Conservation (phyloP, 2,329 filamentous ascomycete species). For the Mycogone perniciosa region DNA sequence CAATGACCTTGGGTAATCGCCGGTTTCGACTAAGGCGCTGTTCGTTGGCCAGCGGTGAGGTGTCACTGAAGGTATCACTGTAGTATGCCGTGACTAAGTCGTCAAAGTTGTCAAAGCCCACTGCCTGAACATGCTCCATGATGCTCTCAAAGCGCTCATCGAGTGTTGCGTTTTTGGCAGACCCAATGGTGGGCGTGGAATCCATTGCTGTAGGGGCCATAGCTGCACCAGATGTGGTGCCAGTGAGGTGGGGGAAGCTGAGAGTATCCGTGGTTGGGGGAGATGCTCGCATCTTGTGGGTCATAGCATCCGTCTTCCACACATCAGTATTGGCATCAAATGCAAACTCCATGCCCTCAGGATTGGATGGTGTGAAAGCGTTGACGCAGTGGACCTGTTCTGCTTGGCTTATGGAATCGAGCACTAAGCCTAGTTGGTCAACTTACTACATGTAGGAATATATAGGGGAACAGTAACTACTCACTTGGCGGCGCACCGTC, state of each 20-base stretch:
- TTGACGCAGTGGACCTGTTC: slow-evolving; percentile 13
- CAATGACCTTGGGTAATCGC: slow-evolving; percentile 20
- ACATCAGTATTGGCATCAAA: slow-evolving; percentile 15
- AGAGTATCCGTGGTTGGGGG: slow-evolving; percentile 6
- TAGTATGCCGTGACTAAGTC: slow-evolving; percentile 23
- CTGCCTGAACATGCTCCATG: slow-evolving; percentile 18
- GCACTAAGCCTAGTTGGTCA: neutral
- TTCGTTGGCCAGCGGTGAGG: slow-evolving; percentile 19
- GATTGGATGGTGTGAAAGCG: slow-evolving; percentile 13
- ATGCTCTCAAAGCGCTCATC: slow-evolving; percentile 19
- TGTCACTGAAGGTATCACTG: slow-evolving; percentile 15
- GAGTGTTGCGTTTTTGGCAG: slow-evolving; percentile 1
- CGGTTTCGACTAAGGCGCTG: slow-evolving; percentile 22
- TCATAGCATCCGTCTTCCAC: slow-evolving; percentile 16
- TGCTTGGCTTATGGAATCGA: slow-evolving; percentile 12
- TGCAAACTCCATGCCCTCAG: slow-evolving; percentile 17
- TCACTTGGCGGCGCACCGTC: slow-evolving; percentile 7
- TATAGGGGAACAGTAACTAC: neutral
- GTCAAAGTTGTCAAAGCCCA: slow-evolving; percentile 23
- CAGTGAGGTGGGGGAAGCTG: slow-evolving; percentile 6
- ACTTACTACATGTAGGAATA: neutral
- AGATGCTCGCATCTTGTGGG: slow-evolving; percentile 10
- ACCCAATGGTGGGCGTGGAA: neutral
- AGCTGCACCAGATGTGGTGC: neutral
- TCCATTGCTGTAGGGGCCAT: neutral